Base-by-base conservation (phyloP, 164 flowering plant genomes). In the Akebia trifoliata region DNA sequence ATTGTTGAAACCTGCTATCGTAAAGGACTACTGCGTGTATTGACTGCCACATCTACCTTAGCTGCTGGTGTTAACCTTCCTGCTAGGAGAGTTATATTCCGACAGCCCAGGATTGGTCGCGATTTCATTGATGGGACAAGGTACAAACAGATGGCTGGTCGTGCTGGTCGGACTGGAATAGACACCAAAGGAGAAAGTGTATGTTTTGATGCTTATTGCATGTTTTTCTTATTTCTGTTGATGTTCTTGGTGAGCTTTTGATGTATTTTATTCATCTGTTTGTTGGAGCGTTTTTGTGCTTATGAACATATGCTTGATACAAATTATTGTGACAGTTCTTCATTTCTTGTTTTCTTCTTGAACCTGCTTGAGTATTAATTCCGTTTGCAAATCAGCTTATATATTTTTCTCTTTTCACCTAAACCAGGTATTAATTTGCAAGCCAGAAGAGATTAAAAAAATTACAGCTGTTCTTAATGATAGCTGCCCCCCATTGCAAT, bases 101-200 rank as follows among this genome's bases (percentile, higher is more conserved):
- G 99, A 20, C 99, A 93, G 72, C 96, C 99, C 30, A 82, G 84
- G 60, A 83, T 93, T 73, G 99, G 99, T 37, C 86, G 92, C 71
- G 96, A 90, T 67, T 93, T 86, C 67, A 71, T 93, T 72, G 99
- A 93, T 74, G 97, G 97, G 36, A 86, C 87, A 46, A 80, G 96
- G 79, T 93, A 93, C 66, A 78, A 54, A 59, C 99, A 90, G 73
- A 93, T 93, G 97, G 78, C 99, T 71, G 99, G 97, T 66, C 85
- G 99, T 55, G 99, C 97, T 61, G 99, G 99, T 54, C 87, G 97
- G 42, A 93, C 97, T 69, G 99, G 99, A 64, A 93, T 93, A 59
- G 99, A 93, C 76, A 81, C 97, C 6, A 83, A 80, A 73, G 97
- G 99, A 47, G 97, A 93, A 84, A 93, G 99, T 81, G 99, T 93